phyloP scores from a whole-genome alignment of 768 basidiomycete genomes.

The Peribolospora kevripleyi region DNA sequence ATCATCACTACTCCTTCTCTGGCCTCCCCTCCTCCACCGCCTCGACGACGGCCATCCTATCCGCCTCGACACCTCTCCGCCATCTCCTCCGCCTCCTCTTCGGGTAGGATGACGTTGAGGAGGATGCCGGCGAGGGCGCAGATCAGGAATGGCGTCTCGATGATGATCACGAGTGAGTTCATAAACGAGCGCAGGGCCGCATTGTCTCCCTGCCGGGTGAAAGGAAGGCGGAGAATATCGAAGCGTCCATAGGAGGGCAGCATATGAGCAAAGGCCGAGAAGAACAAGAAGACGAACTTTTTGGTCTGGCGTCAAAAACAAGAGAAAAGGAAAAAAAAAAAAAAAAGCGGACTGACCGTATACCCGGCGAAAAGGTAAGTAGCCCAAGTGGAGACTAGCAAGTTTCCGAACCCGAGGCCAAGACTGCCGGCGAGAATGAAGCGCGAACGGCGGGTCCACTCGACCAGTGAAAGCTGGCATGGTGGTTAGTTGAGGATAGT shows the following conservation, averaged over 20 bases:
- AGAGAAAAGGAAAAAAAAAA: conserved; percentile 17
- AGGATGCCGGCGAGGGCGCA: conserved; percentile 35
- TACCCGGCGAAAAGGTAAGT: conserved; percentile 39
- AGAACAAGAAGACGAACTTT: conserved; percentile 19
- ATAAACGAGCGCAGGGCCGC: conserved; percentile 42
- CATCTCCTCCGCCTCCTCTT: no score
- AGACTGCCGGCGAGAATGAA: conserved; percentile 34
- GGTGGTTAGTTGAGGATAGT: conserved; percentile 29
- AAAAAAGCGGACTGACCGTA: no score
- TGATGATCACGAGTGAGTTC: conserved; percentile 50
- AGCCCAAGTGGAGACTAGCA: conserved; percentile 41
- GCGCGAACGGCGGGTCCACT: no score
- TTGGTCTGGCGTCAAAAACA: background rate
- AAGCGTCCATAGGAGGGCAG: no score
- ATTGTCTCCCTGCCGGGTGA: conserved; percentile 6
- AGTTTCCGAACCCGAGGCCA: conserved; percentile 43
- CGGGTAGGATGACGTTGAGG: conserved; percentile 35
- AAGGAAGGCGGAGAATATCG: no score
- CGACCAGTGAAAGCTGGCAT: conserved; percentile 27
- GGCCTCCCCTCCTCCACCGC: no score
- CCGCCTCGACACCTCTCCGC: no score
- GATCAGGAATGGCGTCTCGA: conserved; percentile 50
- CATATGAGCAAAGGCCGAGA: background rate
- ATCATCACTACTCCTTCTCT: no score
- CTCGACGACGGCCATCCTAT: no score